phyloP scores from a whole-genome alignment of 371 early-diverging fungal species.

The Lichtheimia corymbifera region DNA sequence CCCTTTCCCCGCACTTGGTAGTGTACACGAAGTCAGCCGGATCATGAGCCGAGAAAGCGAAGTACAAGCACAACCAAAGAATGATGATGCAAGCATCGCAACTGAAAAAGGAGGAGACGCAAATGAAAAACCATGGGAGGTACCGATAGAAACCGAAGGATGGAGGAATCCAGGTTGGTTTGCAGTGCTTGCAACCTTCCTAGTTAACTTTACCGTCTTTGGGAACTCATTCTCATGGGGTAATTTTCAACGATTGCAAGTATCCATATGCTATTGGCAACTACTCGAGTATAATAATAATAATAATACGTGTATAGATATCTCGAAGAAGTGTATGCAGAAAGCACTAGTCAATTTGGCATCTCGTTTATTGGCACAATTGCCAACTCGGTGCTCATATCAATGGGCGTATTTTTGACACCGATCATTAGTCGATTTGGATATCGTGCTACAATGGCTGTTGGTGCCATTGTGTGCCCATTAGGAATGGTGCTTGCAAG shows the following conservation, averaged over 20 bases:
- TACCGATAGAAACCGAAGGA: slow-evolving; percentile 28
- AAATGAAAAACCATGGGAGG: slow-evolving; percentile 13
- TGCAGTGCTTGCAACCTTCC: slow-evolving; percentile 15
- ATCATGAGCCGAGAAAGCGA: slow-evolving; percentile 23
- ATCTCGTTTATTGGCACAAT: slow-evolving; percentile 24
- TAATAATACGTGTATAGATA: slow-evolving; percentile 3
- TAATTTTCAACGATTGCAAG: slow-evolving; percentile 21
- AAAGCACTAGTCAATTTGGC: slow-evolving; percentile 12
- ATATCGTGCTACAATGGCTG: slow-evolving; percentile 46
- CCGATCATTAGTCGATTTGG: slow-evolving; percentile 55
- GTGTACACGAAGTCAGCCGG: slow-evolving; percentile 30
- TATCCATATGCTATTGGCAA: neutral
- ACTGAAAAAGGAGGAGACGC: slow-evolving; percentile 9
- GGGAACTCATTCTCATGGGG: slow-evolving; percentile 24
- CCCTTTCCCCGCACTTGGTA: slow-evolving; percentile 36
- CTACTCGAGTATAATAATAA: neutral
- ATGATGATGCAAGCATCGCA: slow-evolving; percentile 8
- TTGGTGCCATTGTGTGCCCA: slow-evolving; percentile 40
- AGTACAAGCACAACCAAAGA: neutral
- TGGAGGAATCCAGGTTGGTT: slow-evolving; percentile 29
- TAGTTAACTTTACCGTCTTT: slow-evolving; percentile 23
- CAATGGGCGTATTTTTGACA: slow-evolving; percentile 38
- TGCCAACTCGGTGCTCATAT: slow-evolving; percentile 8
- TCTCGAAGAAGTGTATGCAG: slow-evolving; percentile 19
- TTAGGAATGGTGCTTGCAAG: slow-evolving; percentile 43